These are phyloP conservation scores for Candida michaelii DNA, from an alignment of 805 yeast genomes.

Conservation along the genomic window DNA sequence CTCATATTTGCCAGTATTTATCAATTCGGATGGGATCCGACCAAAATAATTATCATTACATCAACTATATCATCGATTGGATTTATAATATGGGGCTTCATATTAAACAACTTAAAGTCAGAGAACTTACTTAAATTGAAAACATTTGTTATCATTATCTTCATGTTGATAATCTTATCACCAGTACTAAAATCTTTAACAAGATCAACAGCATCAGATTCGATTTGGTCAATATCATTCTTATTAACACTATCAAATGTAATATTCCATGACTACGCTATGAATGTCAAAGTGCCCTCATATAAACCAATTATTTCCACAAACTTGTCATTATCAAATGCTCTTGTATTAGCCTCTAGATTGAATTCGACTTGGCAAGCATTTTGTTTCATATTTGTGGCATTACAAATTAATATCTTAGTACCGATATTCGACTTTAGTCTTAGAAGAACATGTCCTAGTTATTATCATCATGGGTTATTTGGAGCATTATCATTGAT, in stretches of 20 bases:
- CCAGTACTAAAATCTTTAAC: slow-evolving; percentile 90
- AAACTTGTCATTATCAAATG: slow-evolving; percentile 79
- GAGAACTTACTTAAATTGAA: slow-evolving; percentile 35
- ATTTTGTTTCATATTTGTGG: slow-evolving; percentile 76
- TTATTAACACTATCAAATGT: slow-evolving; percentile 75
- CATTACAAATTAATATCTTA: slow-evolving; percentile 69
- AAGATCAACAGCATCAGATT: slow-evolving; percentile 85
- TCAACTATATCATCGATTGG: slow-evolving; percentile 32
- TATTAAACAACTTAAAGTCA: slow-evolving; percentile 11
- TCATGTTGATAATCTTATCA: slow-evolving; percentile 73
- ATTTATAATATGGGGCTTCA: slow-evolving; percentile 27
- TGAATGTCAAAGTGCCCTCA: slow-evolving; percentile 32
- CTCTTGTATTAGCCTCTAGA: slow-evolving; percentile 89
- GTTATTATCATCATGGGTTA: slow-evolving; percentile 18
- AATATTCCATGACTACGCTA: slow-evolving; percentile 65
- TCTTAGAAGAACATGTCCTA: slow-evolving; percentile 40
- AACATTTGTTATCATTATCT: slow-evolving; percentile 65
- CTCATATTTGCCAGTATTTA: slow-evolving; percentile 68
- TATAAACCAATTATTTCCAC: slow-evolving; percentile 67
- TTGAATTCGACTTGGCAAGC: slow-evolving; percentile 71
- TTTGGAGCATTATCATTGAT: slow-evolving; percentile 22
- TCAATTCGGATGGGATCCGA: slow-evolving; percentile 49
- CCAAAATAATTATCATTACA: slow-evolving; percentile 35
- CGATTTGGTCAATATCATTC: slow-evolving; percentile 88
- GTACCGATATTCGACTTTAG: slow-evolving; percentile 69